Conservation (phyloP, 306 rosid genomes). For the Pueraria montana region DNA sequence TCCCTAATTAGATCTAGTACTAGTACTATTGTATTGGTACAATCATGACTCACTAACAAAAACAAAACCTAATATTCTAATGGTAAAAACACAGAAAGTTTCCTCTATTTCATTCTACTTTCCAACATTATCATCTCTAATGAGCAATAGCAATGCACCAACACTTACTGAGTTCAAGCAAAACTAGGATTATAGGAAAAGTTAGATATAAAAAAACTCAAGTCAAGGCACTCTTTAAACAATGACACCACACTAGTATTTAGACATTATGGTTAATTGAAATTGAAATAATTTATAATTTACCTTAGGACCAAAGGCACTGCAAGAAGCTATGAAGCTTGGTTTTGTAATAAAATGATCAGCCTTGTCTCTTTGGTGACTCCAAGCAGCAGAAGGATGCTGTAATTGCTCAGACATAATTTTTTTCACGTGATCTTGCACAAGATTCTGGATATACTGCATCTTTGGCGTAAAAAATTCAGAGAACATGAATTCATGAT, state of each 20-base stretch:
- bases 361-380: constrained; percentile 55
- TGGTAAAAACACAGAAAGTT: background rate
- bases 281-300: constrained; percentile 15
- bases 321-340: constrained; percentile 81
- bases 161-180: background rate
- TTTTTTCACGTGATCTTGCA: constrained; percentile 72
- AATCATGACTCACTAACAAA: background rate
- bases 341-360: constrained; percentile 61
- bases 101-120: constrained; percentile 1
- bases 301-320: constrained; percentile 91
- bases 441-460: constrained; percentile 68
- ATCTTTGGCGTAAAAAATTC: constrained; percentile 74
- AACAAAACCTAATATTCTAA: constrained; percentile 17
- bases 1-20: no score
- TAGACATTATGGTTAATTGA: background rate
- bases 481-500: constrained; percentile 24
- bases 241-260: background rate
- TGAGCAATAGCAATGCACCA: background rate
- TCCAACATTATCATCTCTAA: constrained; percentile 13
- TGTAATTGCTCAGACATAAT: constrained; percentile 77
- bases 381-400: constrained; percentile 58
- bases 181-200: constrained; percentile 1
- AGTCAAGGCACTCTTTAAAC: constrained; percentile 1
- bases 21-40: no score
- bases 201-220: constrained; percentile 24